Percentiles rank a stretch among this genome's conserved stretches.
These are phyloP conservation scores for Auxenochlorella pyrenoidosa DNA, from an alignment of 139 green algal species.

Conservation along the genomic window DNA sequence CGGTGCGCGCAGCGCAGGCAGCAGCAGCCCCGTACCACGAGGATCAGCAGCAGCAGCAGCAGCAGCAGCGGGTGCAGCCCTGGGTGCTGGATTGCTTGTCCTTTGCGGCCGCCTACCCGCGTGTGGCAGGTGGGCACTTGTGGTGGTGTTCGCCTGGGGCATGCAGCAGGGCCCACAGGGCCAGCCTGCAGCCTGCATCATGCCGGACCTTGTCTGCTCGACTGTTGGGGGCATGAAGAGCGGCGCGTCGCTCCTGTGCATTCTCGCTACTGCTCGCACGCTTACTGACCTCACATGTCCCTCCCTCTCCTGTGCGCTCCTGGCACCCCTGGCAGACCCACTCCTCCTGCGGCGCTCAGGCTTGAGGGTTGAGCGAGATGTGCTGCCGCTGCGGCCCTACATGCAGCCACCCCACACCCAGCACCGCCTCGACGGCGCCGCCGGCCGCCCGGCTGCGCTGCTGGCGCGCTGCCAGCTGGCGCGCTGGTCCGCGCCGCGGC, in stretches of 20 bases:
- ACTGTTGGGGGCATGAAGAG: too few relatives aligned
- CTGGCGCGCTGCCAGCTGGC: background rate
- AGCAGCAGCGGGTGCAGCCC: background rate
- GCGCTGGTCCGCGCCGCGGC: background rate
- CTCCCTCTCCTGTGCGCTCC: too few relatives aligned
- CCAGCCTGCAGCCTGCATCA: too few relatives aligned
- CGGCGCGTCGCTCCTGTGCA: too few relatives aligned
- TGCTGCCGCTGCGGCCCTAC: constrained; percentile 46
- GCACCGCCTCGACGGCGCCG: background rate
- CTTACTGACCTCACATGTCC: background rate
- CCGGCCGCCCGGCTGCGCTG: background rate
- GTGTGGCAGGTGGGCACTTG: constrained; percentile 2
- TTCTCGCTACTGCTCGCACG: too few relatives aligned
- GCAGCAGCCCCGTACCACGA: background rate
- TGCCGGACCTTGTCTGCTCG: too few relatives aligned
- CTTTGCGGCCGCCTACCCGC: constrained; percentile 37
- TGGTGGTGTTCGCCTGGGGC: too few relatives aligned
- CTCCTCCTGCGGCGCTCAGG: background rate
- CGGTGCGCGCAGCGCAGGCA: background rate
- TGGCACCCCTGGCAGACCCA: background rate
- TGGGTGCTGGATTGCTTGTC: constrained; percentile 28
- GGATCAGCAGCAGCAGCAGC: background rate
- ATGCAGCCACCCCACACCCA: constrained; percentile 27
- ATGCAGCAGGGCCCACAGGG: background rate
- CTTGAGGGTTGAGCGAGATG: background rate